A percentile compares a stretch with the other conserved stretches of the same genome.
These are phyloP conservation scores for Mycena indigotica DNA, from an alignment of 768 basidiomycete species.

Conservation along the genomic window DNA sequence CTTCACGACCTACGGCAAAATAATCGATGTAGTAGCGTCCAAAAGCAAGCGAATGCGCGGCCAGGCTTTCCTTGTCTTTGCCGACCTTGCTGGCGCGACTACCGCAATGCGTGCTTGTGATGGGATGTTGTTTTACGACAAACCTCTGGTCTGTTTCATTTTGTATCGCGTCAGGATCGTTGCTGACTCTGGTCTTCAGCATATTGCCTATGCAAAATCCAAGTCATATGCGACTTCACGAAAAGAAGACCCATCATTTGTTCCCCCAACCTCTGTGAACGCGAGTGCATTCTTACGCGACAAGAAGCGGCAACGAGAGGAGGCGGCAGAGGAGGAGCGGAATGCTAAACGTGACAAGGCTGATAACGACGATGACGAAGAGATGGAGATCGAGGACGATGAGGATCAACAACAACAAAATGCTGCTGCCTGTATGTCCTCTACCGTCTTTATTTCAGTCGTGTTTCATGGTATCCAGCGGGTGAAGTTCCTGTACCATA, in stretches of 20 bases:
- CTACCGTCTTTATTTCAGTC: conserved; percentile 28
- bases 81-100: conserved; percentile 87
- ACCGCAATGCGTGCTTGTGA: conserved; percentile 91
- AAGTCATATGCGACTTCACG: conserved; percentile 85
- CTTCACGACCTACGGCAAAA: conserved; percentile 90
- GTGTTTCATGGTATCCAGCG: conserved; percentile 37
- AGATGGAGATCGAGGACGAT: conserved; percentile 96
- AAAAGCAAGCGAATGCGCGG: conserved; percentile 86
- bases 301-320: conserved; percentile 72
- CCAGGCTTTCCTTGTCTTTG: conserved; percentile 95
- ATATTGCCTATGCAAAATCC: conserved; percentile 86
- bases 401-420: conserved; percentile 55
- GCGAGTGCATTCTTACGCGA: conserved; percentile 48
- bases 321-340: conserved; percentile 53
- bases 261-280: conserved; percentile 69
- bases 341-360: conserved; percentile 70
- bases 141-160: conserved; percentile 75
- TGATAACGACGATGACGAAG: conserved; percentile 68
- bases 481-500: conserved; percentile 52
- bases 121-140: conserved; percentile 92
- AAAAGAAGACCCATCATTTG: conserved; percentile 78
- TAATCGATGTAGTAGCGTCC: conserved; percentile 91
- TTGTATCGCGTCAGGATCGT: conserved; percentile 1
- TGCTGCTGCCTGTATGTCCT: conserved; percentile 49
- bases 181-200: conserved; percentile 47